Base-by-base conservation (phyloP, 106 monocot species). In the Amphibolis antarctica region DNA sequence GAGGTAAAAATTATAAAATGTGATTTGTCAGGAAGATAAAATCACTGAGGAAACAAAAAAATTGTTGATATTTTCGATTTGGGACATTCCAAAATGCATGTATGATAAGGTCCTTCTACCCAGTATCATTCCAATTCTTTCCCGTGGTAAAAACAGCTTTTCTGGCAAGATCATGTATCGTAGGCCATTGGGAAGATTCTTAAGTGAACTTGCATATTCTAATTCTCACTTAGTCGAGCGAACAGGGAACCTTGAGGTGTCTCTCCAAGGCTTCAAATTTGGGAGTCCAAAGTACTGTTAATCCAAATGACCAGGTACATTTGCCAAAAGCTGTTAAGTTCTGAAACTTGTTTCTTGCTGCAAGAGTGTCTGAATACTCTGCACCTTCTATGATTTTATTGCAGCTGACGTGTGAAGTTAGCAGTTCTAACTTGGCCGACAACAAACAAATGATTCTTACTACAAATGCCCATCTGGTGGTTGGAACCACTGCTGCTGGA, bases 221-320 rank as follows among this genome's bases (percentile, higher is more conserved):
- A 10, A 18, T 43, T 46, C n/a, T n/a, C 27, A 48, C 47, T n/a
- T 36, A 7, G 25, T 42, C 11, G 36, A 49, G 11, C 12, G 18
- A 31, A 63, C 74, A 86, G 86, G 82, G 86, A 20, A 79, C 81
- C 46, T 71, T 82, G 64, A 76, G 86, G 55, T 74, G 55, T 64
- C 72, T 47, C 19, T 31, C 78, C 23, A 77, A 72, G 65, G 49
- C 46, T 59, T 64, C 59, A 4, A 82, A 79, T 68, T 30, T 66
- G 42, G 43, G 63, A 45, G 12, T 55, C 25, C 60, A 65, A 29
- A 63, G 43, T 66, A 36, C 56, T 69, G 56, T 62, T 43, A 24
- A 55, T 67, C 56, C 44, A 12, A 67, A 20, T 46, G 67, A 67
- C 12, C 76, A 63, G 63, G 79, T 84, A 70, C 7, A 36, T 36